Evolutionary conservation across 2,329 filamentous ascomycete species (phyloP).

Genomic region (Elsinoe fawcettii): DNA sequence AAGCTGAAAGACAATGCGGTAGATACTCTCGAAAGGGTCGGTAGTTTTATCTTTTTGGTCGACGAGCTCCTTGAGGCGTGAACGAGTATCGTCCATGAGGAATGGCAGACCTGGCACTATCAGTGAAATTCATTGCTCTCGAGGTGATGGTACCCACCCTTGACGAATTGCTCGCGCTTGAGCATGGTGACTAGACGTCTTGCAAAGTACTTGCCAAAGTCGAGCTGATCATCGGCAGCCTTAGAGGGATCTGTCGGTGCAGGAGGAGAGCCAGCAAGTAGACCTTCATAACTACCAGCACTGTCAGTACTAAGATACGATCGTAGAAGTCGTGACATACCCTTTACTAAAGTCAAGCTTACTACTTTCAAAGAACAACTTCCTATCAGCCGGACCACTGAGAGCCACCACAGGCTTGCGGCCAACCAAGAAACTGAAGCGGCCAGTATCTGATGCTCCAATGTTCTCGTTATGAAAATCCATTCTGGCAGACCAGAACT

Average conservation of each 20-base stretch:
- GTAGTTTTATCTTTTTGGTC: conserved; percentile 32
- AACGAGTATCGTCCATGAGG: conserved; percentile 38
- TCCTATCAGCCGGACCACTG: conserved; percentile 36
- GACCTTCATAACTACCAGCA: conserved; percentile 17
- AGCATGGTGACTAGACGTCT: conserved; percentile 31
- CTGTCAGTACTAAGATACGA: background rate
- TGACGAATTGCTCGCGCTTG: conserved; percentile 33
- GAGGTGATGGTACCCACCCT: conserved; percentile 19
- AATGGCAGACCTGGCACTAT: conserved; percentile 29
- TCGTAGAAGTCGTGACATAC: conserved; percentile 23
- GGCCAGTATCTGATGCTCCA: conserved; percentile 31
- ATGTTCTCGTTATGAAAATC: conserved; percentile 37
- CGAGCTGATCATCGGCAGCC: conserved; percentile 11
- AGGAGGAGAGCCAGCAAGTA: conserved; percentile 22
- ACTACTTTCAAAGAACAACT: conserved; percentile 40
- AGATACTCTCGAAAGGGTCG: conserved; percentile 49
- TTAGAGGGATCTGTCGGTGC: conserved; percentile 13
- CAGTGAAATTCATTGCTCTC: conserved; percentile 3
- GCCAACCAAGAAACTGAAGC: conserved; percentile 45
- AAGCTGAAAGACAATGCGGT: conserved; percentile 48
- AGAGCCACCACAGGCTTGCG: conserved; percentile 39
- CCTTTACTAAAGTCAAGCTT: conserved; percentile 40
- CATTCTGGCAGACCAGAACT: conserved; percentile 42
- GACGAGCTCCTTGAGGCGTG: conserved; percentile 33
- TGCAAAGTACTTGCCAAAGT: conserved; percentile 24